Base-by-base conservation (phyloP, 169 alveolate species). In the Cystoisospora suis region DNA sequence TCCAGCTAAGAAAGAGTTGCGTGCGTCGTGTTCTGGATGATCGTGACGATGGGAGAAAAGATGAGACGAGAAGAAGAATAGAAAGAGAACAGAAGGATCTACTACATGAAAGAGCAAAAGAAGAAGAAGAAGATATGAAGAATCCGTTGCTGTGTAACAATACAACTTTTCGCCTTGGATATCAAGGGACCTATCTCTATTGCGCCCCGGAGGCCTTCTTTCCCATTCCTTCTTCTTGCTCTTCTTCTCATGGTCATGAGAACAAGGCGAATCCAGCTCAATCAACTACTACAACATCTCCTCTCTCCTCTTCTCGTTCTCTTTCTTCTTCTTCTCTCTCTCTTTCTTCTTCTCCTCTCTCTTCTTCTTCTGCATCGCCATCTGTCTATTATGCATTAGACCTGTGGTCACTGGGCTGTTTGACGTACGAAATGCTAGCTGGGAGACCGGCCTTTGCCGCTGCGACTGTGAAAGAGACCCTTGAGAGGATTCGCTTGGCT, bases 361-460 rank as follows among this genome's bases (percentile, higher is more conserved):
- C 5, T n/a, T 36, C 77, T 44, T 65, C 77, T 15, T 12, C 1
- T n/a, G 36, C 42, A 20, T n/a, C 77, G 38, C 40, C 77, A 1
- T 65, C 77, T 15, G n/a, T 65, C 6, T 44, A 65, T 20, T 65
- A 23, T 27, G 77, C 77, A 44, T n/a, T 98, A n/a, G 99, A 99
- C 92, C 98, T 98, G 99, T 99, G 99, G 99, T 97, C 99, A 12
- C 95, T 99, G 47, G 99, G 99, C 20, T 99, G 99, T 90, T 98
- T 99, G 77, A 92, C 98, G 90, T 99, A 99, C 17, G 99, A 99
- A 93, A 94, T 99, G 80, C 93, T 98, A 36, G 87, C 95, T 15
- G 99, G 99, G 9, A 98, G 97, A 59, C 99, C 99, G 9, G 94
- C 98, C 72, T 98, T 99, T 91, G 99, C 99, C 40, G 99, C 99